Percentiles rank a stretch among this genome's conserved stretches.
Conservation (phyloP, 139 green algal genomes). For the Trebouxia sp. region DNA sequence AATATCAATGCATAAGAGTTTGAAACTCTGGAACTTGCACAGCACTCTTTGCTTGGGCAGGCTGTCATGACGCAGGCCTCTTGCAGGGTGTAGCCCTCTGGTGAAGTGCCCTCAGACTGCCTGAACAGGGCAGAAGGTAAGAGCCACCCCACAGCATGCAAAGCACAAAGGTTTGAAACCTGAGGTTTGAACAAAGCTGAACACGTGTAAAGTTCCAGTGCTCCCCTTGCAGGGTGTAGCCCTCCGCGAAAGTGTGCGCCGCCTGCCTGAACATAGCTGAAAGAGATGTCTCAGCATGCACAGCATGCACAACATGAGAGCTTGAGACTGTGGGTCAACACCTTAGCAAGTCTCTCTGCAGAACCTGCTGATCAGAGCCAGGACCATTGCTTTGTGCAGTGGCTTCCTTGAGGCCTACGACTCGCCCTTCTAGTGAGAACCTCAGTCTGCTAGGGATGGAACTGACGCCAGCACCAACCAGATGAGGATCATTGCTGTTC, state of each 20-base stretch:
- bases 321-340: neutral
- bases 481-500: neutral
- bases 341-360: constrained; percentile 1
- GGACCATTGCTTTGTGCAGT: neutral
- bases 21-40: too few species aligned
- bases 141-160: too few species aligned
- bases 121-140: neutral
- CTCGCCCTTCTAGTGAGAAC: neutral
- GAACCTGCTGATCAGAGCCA: neutral
- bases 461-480: neutral
- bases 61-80: constrained; percentile 21
- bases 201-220: too few species aligned
- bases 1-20: too few species aligned
- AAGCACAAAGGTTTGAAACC: too few species aligned
- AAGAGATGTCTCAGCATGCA: neutral
- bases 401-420: neutral
- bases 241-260: too few species aligned
- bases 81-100: constrained; percentile 24
- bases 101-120: constrained; percentile 24
- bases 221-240: too few species aligned
- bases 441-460: neutral
- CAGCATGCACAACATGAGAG: neutral
- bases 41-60: constrained; percentile 15
- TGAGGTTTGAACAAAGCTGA: too few species aligned
- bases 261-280: too few species aligned